A percentile compares a stretch with the other conserved stretches of the same genome.
phyloP scores from a whole-genome alignment of 2,329 filamentous ascomycete species.

The Alternaria consortialis region DNA sequence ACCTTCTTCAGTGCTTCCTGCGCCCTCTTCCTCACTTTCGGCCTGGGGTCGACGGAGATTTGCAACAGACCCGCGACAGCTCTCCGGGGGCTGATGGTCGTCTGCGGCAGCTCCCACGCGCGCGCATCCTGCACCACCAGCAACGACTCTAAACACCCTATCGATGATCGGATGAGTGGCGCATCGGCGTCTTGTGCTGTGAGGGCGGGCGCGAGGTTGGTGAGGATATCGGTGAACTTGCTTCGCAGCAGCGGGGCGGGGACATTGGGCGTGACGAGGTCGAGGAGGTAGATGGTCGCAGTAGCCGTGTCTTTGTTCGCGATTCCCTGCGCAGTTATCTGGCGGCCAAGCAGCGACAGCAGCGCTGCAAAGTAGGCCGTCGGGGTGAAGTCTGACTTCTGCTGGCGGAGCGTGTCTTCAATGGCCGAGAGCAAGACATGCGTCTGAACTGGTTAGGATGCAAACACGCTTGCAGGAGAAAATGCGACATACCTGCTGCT shows the following conservation, averaged over 20 bases:
- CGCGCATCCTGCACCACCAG: constrained; percentile 86
- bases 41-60: constrained; percentile 84
- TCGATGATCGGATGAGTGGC: constrained; percentile 83
- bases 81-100: constrained; percentile 83
- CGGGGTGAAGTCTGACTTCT: constrained; percentile 81
- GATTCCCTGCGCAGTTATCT: constrained; percentile 70
- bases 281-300: constrained; percentile 93
- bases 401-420: constrained; percentile 89
- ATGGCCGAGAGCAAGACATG: constrained; percentile 88
- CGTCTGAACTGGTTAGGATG: constrained; percentile 64
- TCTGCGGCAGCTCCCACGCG: constrained; percentile 86
- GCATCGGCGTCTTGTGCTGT: constrained; percentile 84
- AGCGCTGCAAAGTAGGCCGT: constrained; percentile 98
- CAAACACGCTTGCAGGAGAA: background rate
- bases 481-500: constrained; percentile 76
- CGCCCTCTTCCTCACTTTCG: constrained; percentile 92
- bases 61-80: constrained; percentile 87
- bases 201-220: constrained; percentile 83
- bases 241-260: constrained; percentile 87
- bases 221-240: constrained; percentile 94
- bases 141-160: constrained; percentile 92
- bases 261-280: constrained; percentile 85
- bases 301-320: constrained; percentile 84
- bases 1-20: constrained; percentile 88
- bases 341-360: constrained; percentile 83